Evolutionary conservation across 1,284 basidiomycete species (phyloP), one percentile per base, ranked within the genome.

Genomic region (Ceratobasidium sp.): DNA sequence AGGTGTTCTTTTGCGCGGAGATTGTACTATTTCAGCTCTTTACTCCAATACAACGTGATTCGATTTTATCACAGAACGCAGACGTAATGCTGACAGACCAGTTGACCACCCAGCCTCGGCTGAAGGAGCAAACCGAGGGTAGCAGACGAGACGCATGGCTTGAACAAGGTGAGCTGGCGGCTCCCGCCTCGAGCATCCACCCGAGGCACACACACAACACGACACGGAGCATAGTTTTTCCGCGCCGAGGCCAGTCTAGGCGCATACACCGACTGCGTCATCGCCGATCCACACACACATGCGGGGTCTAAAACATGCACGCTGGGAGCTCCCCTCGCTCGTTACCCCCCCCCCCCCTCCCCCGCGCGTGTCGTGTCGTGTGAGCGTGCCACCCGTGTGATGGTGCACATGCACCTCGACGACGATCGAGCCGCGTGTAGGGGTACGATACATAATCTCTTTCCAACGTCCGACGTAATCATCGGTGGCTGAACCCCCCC

Each of bases 51-150:
- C 18, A 12, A 12, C 14, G 23, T 14, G 28, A 14, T 33, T 18
- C n/a, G 28, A 16, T 54, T 54, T 16, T 33, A 33, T 7, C 14
- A n/a, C 36, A 30, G 53, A 54, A 33, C 53, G 53, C 33, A 25
- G 53, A 54, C 53, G 53, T 54, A 54, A 54, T 54, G 53, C 53
- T 54, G 53, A 54, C 53, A 30, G 33, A 5, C 3, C 53, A 33
- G 11, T 33, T 16, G 14, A 14, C 6, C 30, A 33, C 30, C 6
- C 30, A 33, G 6, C 30, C n/a, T 36, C 53, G 16, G 53, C 30
- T 33, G 11, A n/a, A n/a, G 36, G n/a, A 54, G 8, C 25, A 54
- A 33, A 33, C 23, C 23, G 51, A 18, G 51, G n/a, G 8, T 21
- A n/a, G n/a, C 48, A 51, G 23, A 25, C 28, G 53, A 54, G 53